Evolutionary conservation across 805 yeast species (phyloP), one percentile per base, ranked within the genome.

Genomic region (Lipomyces sp.): DNA sequence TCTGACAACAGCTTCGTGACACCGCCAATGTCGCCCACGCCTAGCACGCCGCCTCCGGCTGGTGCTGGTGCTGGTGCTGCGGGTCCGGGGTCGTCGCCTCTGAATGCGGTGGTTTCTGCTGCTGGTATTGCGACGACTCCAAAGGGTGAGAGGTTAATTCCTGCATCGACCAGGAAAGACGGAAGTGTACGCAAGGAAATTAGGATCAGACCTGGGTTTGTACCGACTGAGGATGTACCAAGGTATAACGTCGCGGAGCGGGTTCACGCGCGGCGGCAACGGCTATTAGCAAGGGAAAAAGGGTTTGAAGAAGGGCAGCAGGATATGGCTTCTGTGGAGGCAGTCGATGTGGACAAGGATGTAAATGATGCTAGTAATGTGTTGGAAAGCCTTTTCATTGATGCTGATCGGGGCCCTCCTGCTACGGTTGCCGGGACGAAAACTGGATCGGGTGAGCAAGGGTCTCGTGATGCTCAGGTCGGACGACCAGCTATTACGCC

Each of bases 221-320:
- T 68, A 2, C 78, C 78, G 4, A 53, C 55, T 10, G 78, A 76
- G 48, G 77, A 76, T 51, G 71, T 70, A 24, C 64, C 69, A 30
- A 64, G 60, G 53, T 69, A 66, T 33, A 69, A 68, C 30, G 64
- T 51, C 18, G 68, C 66, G 15, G 69, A 67, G 57, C 42, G 71
- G 11, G 62, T 68, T 6, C 45, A 50, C 11, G 11, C 45, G 24
- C 63, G 71, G 8, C 64, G 58, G 29, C 58, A 60, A 53, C 57
- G 70, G 33, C 18, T 63, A 4, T n/a, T 63, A 4, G 69, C 62
- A 3, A 56, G 56, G 13, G 69, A 67, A 55, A 34, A 33, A 34
- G 32, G n/a, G 33, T 32, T 13, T 33, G 15, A 34, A 29, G 54
- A 51, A 8, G 34, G 34, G 24, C 34, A 48, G 32, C 48, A 29